These are phyloP conservation scores for Syzygium aromaticum DNA, from an alignment of 345 rosid species.

Conservation along the genomic window DNA sequence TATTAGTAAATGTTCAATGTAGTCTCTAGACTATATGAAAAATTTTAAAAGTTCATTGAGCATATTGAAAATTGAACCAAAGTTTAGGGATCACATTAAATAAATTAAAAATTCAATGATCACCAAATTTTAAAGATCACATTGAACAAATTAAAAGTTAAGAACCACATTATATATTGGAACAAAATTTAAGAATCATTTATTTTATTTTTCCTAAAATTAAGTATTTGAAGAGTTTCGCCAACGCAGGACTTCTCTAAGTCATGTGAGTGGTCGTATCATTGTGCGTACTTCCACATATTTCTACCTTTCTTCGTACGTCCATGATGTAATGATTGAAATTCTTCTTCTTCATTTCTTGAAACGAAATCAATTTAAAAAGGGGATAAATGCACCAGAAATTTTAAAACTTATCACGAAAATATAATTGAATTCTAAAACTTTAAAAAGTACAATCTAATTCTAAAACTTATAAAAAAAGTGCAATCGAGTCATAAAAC, in stretches of 20 bases:
- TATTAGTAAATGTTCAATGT: neutral
- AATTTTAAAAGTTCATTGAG: neutral
- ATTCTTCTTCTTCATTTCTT: neutral
- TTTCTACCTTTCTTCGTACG: neutral
- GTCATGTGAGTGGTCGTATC: neutral
- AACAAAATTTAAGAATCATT: neutral
- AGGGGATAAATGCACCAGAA: no score
- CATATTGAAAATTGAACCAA: neutral
- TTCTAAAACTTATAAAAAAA: no score
- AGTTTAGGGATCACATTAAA: fast-evolving
- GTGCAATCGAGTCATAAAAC: no score
- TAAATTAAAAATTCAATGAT: neutral
- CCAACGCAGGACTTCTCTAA: neutral
- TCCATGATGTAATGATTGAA: neutral
- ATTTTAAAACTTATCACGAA: no score
- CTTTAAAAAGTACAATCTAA: no score
- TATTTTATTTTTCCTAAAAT: neutral
- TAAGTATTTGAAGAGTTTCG: neutral
- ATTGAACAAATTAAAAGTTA: neutral
- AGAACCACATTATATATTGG: neutral
- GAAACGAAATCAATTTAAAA: neutral
- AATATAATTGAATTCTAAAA: no score
- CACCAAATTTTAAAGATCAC: neutral
- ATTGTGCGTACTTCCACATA: neutral
- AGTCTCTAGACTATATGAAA: neutral